Base-by-base conservation (phyloP, 495 filamentous ascomycete genomes). In the Terfezia boudieri region DNA sequence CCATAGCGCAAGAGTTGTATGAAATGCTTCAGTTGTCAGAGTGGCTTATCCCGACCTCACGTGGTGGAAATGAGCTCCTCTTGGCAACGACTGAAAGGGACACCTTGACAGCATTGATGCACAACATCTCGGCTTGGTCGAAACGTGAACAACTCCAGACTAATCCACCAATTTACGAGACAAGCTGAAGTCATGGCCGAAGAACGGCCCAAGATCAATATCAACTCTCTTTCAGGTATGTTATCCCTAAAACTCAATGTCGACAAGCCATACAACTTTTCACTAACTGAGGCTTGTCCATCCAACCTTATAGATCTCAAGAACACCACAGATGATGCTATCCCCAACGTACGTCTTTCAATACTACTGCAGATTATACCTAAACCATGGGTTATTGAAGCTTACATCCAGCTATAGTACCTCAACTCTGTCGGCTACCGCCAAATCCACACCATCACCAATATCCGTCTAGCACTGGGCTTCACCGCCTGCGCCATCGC, bases 301-400 rank as follows among this genome's bases (percentile, higher is more conserved):
- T 20, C 20, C 20, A 20, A 20, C 20, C 20, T 20, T 32, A 48
- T 62, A 94, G 90, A 94, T 66, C 81, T 98, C 55, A 96, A 96
- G 69, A 93, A 92, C 66, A 92, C 87, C 17, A 84, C 81, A 63
- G 90, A 98, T 72, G 90, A 98, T 64, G 84, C 86, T 54, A 78
- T 98, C 54, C 56, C 62, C 56, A 57, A 55, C 36, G 63, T 65
- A 55, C 14, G 54, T 12, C 23, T 8, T 50, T 53, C 53, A 38
- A 37, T 52, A 32, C 26, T 32, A 32, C 26, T 32, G 7, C 26
- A 32, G 26, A 32, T 2, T 32, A 20, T 20, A 12, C 41, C 1
- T 20, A 32, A 49, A 20, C 4, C n/a, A 49, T 9, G 2, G 4
- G 23, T 52, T 14, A 51, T 2, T 51, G 12, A n/a, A 14, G 50